Evolutionary conservation across 2,329 filamentous ascomycete genomes (phyloP), one percentile per base, ranked within the genome.

Genomic region (Cladosporium cucumerinum): DNA sequence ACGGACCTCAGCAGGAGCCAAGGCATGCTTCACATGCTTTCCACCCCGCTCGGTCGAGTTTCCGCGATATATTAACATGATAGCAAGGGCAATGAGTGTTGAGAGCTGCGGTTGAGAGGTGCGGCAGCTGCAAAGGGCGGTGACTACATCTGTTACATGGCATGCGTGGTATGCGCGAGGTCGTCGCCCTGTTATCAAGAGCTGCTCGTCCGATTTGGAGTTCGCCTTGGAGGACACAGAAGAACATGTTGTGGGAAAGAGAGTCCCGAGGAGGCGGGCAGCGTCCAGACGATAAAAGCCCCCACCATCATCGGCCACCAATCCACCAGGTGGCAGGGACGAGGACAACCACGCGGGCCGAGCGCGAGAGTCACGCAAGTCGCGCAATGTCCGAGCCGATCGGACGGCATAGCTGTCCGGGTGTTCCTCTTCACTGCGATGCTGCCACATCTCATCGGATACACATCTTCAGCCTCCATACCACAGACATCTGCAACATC

Each of bases 41-140:
- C n/a, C 12, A 28, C 25, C 49, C 49, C 28, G 49, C 49, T 52
- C 49, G 49, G 49, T n/a, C 49, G 25, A 26, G 12, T 5, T 57
- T 34, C 54, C 54, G 54, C 54, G 30, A 32, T 23, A 32, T 57
- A 46, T 57, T 28, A 57, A 21, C n/a, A 21, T 28, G 54, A 26
- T 36, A 46, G 55, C 25, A 58, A 58, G 55, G 55, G 55, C 36
- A 11, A 21, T 11, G 54, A 30, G 25, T n/a, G 54, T 46, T n/a
- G 55, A 39, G 21, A 18, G 55, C 34, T 58, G 55, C 55, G 23
- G 55, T 58, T 58, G 55, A 58, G 55, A 58, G 23, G 18, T 32
- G 51, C 30, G n/a, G 39, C n/a, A 30, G 25, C 51, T n/a, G 32
- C 54, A 39, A 57, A 57, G 21, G 36, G 55, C 55, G 55, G 55